Evolutionary conservation across 2,329 filamentous ascomycete species (phyloP).

Genomic region (Xylariaceae sp.): DNA sequence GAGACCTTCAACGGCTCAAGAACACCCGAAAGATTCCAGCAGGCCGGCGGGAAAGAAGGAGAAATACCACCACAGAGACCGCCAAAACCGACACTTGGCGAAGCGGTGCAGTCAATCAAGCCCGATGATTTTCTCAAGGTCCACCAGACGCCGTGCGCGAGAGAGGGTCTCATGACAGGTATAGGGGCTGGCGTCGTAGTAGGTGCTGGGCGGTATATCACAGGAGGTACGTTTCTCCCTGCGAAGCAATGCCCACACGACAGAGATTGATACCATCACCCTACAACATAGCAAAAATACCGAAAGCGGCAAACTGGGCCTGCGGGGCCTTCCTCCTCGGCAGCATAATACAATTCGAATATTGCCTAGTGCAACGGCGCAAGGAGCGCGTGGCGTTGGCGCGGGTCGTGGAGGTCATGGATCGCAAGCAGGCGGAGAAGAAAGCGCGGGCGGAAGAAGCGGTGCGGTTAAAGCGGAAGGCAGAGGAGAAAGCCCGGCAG

Average conservation of each 20-base stretch:
- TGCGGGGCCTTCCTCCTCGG: conserved; percentile 69
- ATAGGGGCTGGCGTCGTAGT: conserved; percentile 74
- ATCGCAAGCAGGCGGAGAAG: conserved; percentile 64
- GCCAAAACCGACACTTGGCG: conserved; percentile 45
- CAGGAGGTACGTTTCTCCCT: conserved; percentile 59
- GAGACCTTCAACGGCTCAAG: conserved; percentile 37
- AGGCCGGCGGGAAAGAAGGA: conserved; percentile 10
- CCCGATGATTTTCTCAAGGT: conserved; percentile 66
- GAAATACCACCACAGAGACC: conserved; percentile 36
- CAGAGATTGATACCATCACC: conserved; percentile 10
- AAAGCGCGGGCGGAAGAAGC: conserved; percentile 39
- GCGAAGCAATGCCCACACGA: not conserved
- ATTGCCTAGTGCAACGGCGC: conserved; percentile 70
- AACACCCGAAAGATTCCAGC: conserved; percentile 11
- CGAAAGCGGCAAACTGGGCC: conserved; percentile 76
- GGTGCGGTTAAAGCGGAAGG: conserved; percentile 41
- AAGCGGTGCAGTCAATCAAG: conserved; percentile 65
- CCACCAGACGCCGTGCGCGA: conserved; percentile 76
- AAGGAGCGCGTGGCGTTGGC: conserved; percentile 81
- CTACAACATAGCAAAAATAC: conserved; percentile 48
- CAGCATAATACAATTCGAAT: conserved; percentile 74
- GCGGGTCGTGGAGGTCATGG: conserved; percentile 76
- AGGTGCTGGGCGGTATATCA: conserved; percentile 68
- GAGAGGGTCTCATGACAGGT: conserved; percentile 76
- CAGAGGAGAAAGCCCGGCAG: conserved; percentile 38